These are phyloP conservation scores for Leptomonas pyrrhocoris DNA, from an alignment of 208 protist species.

Conservation along the genomic window DNA sequence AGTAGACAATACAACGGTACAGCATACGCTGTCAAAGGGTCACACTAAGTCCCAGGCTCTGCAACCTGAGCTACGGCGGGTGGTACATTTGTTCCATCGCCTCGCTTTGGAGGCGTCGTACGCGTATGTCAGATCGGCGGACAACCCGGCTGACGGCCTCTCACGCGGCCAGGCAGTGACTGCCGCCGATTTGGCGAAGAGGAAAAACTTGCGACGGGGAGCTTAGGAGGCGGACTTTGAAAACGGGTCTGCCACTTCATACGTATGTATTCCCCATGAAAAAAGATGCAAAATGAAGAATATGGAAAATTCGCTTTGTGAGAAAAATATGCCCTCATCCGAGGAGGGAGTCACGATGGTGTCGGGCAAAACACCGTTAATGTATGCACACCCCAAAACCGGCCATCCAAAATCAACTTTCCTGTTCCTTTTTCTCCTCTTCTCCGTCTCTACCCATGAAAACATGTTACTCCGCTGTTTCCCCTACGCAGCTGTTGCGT, in stretches of 20 bases:
- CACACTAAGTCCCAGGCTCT: not conserved
- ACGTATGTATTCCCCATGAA: not conserved
- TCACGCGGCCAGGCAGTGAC: not conserved
- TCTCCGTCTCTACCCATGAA: no score
- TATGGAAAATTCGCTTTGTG: no score
- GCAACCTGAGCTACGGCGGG: not conserved
- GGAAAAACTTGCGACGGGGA: constrained; percentile 12
- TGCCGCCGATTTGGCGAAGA: not conserved
- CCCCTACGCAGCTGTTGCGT: no score
- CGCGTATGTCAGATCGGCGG: not conserved
- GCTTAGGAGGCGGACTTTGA: constrained; percentile 8
- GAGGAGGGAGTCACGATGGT: no score
- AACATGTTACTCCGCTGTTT: no score
- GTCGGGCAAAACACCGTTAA: no score
- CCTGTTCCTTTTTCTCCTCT: no score
- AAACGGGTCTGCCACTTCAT: constrained; percentile 3
- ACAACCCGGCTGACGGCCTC: constrained; percentile 9
- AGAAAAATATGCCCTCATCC: no score
- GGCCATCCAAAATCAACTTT: no score
- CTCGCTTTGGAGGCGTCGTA: not conserved
- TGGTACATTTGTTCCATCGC: not conserved
- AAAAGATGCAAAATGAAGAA: not conserved
- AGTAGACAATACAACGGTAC: constrained; percentile 5
- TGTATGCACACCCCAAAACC: no score
- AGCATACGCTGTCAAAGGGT: not conserved